phyloP scores from a whole-genome alignment of 176 grass and related monocot species.

The Canna indica region DNA sequence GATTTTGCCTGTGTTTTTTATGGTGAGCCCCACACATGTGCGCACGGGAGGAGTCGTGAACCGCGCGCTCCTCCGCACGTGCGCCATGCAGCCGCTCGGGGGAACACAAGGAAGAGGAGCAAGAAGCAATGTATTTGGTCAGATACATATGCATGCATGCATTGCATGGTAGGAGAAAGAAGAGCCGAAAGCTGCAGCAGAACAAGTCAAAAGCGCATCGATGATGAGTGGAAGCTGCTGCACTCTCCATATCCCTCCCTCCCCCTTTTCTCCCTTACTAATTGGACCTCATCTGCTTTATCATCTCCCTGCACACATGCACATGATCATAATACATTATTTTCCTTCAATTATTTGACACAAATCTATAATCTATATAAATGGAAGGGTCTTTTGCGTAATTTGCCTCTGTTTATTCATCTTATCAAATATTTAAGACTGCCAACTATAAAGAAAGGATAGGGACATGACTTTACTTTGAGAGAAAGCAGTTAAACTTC shows the following conservation, averaged over 20 bases:
- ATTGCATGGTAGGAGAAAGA: too few relatives aligned
- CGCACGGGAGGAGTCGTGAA: background rate
- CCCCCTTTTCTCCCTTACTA: background rate
- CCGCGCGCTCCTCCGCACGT: background rate
- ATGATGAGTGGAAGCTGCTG: background rate
- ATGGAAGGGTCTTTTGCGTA: too few relatives aligned
- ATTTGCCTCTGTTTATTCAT: too few relatives aligned
- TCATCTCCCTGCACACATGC: background rate
- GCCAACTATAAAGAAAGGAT: too few relatives aligned
- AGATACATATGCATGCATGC: background rate
- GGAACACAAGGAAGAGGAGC: background rate
- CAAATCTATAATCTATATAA: too few relatives aligned
- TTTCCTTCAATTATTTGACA: background rate
- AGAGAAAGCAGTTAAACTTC: too few relatives aligned
- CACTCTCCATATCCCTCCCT: background rate
- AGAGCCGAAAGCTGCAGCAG: background rate
- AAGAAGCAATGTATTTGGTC: background rate
- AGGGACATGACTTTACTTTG: too few relatives aligned
- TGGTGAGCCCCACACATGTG: background rate
- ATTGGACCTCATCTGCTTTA: background rate
- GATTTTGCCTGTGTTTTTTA: background rate
- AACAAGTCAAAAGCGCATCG: background rate
- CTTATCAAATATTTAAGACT: too few relatives aligned
- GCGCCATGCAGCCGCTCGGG: too few relatives aligned
- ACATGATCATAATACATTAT: background rate